A percentile compares a stretch with the other conserved stretches of the same genome.
These are phyloP conservation scores for Rhizophlyctis rosea DNA, from an alignment of 192 early-diverging fungal species.

Conservation along the genomic window DNA sequence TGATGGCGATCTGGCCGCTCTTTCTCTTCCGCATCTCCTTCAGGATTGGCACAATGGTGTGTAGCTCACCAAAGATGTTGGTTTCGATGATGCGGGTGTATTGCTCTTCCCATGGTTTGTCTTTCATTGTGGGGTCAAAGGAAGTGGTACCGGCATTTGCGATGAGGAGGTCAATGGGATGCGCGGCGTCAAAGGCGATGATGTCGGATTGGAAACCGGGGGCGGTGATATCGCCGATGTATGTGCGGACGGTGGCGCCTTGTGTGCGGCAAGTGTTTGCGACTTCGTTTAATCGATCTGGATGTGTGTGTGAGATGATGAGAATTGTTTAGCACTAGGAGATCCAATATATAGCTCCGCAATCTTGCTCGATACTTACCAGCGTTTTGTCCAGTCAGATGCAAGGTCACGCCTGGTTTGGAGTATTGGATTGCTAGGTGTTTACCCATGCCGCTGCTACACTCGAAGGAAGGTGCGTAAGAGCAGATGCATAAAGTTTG, in stretches of 20 bases:
- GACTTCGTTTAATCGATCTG: conserved; percentile 8
- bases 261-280: neutral
- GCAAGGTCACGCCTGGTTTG: neutral
- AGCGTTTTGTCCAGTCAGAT: conserved; percentile 3
- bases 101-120: neutral
- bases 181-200: neutral
- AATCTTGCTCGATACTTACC: too few relatives aligned
- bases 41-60: conserved; percentile 14
- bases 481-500: neutral
- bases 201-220: conserved; percentile 1
- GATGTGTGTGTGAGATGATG: too few relatives aligned
- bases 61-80: conserved; percentile 7
- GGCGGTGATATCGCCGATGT: neutral
- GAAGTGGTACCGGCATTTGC: conserved; percentile 10
- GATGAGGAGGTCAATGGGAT: conserved; percentile 10
- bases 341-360: too few relatives aligned
- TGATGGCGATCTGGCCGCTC: conserved; percentile 15
- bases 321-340: too few relatives aligned
- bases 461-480: neutral
- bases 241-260: neutral
- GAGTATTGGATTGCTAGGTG: conserved; percentile 5
- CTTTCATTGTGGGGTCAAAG: neutral
- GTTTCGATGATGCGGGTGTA: neutral
- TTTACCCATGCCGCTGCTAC: conserved; percentile 13
- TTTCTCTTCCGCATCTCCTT: conserved; percentile 4